Conservation (phyloP, 2,329 filamentous ascomycete genomes). For the Fusarium succisae region DNA sequence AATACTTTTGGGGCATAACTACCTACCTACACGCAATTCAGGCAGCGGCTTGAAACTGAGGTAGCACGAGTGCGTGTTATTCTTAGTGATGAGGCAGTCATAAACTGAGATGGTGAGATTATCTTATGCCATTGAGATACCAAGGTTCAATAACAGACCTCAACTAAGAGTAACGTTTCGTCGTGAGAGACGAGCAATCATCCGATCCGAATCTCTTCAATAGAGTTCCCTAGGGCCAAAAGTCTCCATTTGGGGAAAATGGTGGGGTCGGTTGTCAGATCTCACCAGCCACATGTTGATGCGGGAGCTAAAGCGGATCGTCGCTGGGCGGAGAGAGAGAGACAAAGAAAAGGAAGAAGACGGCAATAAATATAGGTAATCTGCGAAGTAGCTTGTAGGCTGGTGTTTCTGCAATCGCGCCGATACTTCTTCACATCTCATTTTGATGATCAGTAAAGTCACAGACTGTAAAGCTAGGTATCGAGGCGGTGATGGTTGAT, state of each 20-base stretch:
- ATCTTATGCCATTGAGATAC: background rate
- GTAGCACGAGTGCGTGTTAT: background rate
- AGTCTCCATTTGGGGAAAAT: background rate
- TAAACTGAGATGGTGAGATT: background rate
- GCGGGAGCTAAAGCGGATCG: slow-evolving; percentile 29
- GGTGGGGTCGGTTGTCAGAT: slow-evolving; percentile 22
- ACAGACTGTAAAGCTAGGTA: background rate
- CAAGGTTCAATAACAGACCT: background rate
- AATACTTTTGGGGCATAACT: background rate
- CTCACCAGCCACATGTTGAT: slow-evolving; percentile 33
- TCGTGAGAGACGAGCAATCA: background rate
- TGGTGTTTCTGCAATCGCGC: background rate
- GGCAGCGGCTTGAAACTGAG: slow-evolving; percentile 1
- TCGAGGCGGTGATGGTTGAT: background rate
- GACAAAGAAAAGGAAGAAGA: background rate
- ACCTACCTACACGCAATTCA: background rate
- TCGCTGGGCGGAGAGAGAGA: background rate
- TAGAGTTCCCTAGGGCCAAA: background rate
- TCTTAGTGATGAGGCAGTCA: background rate
- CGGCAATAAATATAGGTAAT: background rate
- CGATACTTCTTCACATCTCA: background rate
- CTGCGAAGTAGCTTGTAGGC: background rate
- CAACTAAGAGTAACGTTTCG: background rate
- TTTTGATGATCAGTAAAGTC: background rate
- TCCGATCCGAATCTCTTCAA: background rate